Conservation (phyloP, 2,329 filamentous ascomycete species). For the Fusarium praegraminearum region DNA sequence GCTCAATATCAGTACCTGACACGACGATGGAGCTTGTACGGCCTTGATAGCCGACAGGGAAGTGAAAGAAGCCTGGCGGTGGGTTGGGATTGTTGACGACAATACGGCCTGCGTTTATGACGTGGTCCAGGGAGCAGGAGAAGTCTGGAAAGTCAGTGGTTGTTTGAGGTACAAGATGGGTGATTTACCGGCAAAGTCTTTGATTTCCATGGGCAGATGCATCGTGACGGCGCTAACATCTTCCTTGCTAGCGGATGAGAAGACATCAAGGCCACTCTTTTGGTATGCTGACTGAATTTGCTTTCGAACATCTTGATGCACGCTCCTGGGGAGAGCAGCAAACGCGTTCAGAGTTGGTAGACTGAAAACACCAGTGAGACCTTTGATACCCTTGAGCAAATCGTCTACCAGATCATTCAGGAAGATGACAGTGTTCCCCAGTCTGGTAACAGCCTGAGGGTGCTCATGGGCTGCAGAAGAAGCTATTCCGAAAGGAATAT, state of each 20-base stretch:
- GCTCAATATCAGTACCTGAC: constrained; percentile 60
- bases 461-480: constrained; percentile 53
- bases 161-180: rapidly evolving
- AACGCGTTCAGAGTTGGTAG: constrained; percentile 25
- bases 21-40: constrained; percentile 65
- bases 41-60: constrained; percentile 66
- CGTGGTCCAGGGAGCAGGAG: constrained; percentile 65
- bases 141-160: constrained; percentile 57
- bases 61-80: constrained; percentile 61
- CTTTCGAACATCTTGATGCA: not conserved
- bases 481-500: constrained; percentile 66
- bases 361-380: constrained; percentile 6
- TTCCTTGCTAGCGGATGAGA: constrained; percentile 26
- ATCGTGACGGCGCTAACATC: constrained; percentile 48
- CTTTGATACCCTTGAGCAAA: constrained; percentile 46
- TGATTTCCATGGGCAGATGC: constrained; percentile 67
- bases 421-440: constrained; percentile 65
- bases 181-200: constrained; percentile 60
- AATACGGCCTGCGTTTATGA: constrained; percentile 61
- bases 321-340: constrained; percentile 5
- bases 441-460: constrained; percentile 62
- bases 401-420: constrained; percentile 57
- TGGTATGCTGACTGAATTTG: not conserved
- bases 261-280: not conserved
- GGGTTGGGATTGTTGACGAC: constrained; percentile 55